phyloP scores from a whole-genome alignment of 2,329 filamentous ascomycete species.

The Aspergillaceae sp. region DNA sequence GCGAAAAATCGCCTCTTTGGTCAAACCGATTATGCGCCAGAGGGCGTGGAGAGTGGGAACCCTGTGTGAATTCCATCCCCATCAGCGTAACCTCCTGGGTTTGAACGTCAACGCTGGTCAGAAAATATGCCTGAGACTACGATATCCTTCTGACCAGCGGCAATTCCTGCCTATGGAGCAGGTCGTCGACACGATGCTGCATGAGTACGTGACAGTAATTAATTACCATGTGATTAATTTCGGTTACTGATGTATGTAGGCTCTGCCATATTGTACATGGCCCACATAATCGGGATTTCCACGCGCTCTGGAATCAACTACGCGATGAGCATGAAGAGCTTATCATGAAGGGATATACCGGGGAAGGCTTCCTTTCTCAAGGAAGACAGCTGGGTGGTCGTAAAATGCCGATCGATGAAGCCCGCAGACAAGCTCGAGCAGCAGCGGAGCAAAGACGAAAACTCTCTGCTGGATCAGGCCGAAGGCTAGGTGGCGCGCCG shows the following conservation, averaged over 20 bases:
- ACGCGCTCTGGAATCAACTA: conserved; percentile 80
- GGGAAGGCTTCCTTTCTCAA: conserved; percentile 73
- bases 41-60: conserved; percentile 70
- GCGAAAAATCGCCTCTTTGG: conserved; percentile 73
- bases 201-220: conserved; percentile 50
- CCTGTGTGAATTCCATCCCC: conserved; percentile 77
- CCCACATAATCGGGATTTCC: conserved; percentile 73
- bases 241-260: conserved; percentile 21
- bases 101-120: conserved; percentile 69
- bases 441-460: conserved; percentile 63
- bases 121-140: conserved; percentile 73
- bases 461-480: conserved; percentile 55
- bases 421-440: conserved; percentile 62
- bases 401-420: conserved; percentile 60
- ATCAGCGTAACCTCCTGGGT: conserved; percentile 64
- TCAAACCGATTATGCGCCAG: conserved; percentile 91
- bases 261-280: conserved; percentile 80
- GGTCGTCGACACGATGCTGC: conserved; percentile 83
- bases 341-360: conserved; percentile 73
- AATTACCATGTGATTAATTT: background rate
- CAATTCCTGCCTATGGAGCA: conserved; percentile 75
- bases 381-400: conserved; percentile 65
- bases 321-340: conserved; percentile 76
- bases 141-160: conserved; percentile 62
- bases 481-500: conserved; percentile 59